These are phyloP conservation scores for Areca catechu DNA, from an alignment of 176 grass and related monocot genomes.

Conservation along the genomic window DNA sequence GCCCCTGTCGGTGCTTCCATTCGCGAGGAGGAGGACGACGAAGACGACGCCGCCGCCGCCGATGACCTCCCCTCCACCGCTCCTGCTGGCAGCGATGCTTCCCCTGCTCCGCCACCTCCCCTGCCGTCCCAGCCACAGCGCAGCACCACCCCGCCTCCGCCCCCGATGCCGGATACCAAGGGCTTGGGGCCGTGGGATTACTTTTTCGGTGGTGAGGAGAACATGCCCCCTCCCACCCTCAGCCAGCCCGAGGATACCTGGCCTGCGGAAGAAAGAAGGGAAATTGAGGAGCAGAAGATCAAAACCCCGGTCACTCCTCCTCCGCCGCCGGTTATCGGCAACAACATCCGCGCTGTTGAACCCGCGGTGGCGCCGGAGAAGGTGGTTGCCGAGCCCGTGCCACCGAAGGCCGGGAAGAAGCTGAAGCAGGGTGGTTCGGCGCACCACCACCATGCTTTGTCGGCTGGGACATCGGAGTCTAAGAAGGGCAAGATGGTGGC, in stretches of 20 bases:
- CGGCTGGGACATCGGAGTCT: conserved; percentile 36
- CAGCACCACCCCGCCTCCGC: conserved; percentile 22
- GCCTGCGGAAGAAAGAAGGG: too few relatives aligned
- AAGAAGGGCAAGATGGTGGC: conserved; percentile 45
- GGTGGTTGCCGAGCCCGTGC: conserved; percentile 7
- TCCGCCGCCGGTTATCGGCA: background rate
- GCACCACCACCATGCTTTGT: conserved; percentile 37
- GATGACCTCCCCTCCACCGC: background rate
- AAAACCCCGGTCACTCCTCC: background rate
- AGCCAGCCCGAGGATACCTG: conserved; percentile 39
- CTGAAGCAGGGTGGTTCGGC: conserved; percentile 20
- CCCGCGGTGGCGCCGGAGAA: conserved; percentile 3
- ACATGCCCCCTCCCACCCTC: conserved; percentile 55
- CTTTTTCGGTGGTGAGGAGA: conserved; percentile 37
- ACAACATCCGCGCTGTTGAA: conserved; percentile 17
- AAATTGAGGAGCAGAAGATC: conserved; percentile 4
- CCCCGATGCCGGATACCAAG: conserved; percentile 14
- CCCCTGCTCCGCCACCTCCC: conserved; percentile 25
- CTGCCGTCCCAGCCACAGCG: conserved; percentile 32
- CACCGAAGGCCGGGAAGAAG: conserved; percentile 21
- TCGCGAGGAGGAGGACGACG: conserved; percentile 54
- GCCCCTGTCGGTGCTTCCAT: conserved; percentile 25
- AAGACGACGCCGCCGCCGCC: conserved; percentile 13
- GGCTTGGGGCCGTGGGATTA: conserved; percentile 51
- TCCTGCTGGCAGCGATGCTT: background rate